Evolutionary conservation across 768 basidiomycete genomes (phyloP).

Genomic region (Kwoniella botswanensis): DNA sequence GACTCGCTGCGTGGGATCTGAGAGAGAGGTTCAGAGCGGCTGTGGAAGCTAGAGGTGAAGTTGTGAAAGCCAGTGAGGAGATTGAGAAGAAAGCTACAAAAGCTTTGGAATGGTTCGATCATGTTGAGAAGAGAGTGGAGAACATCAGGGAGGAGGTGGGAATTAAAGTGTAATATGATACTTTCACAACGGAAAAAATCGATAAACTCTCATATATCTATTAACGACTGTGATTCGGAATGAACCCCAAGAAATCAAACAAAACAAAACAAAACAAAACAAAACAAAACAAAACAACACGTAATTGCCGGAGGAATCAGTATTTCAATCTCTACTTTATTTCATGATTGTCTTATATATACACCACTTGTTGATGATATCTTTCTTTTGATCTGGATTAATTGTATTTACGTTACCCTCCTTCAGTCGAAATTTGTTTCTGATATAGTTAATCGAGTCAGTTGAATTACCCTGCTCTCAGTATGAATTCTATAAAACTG

Average conservation of each 20-base stretch:
- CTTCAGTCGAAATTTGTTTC: neutral
- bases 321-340: neutral
- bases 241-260: too few relatives aligned
- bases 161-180: conserved; percentile 30
- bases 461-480: neutral
- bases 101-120: conserved; percentile 75
- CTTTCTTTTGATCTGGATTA: neutral
- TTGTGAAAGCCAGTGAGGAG: conserved; percentile 78
- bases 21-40: conserved; percentile 77
- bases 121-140: conserved; percentile 63
- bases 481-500: neutral
- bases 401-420: neutral
- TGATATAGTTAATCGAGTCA: neutral
- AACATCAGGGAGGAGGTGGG: conserved; percentile 52
- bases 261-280: too few relatives aligned
- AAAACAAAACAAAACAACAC: neutral
- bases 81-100: conserved; percentile 70
- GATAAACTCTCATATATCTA: neutral
- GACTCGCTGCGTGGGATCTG: conserved; percentile 88
- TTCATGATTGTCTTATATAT: too few relatives aligned
- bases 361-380: neutral
- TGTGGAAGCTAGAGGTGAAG: conserved; percentile 76
- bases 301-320: neutral
- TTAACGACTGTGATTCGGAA: neutral
- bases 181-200: too few relatives aligned